These are phyloP conservation scores for Hirsutella rhossiliensis DNA, from an alignment of 2,329 filamentous ascomycete genomes.

Conservation along the genomic window DNA sequence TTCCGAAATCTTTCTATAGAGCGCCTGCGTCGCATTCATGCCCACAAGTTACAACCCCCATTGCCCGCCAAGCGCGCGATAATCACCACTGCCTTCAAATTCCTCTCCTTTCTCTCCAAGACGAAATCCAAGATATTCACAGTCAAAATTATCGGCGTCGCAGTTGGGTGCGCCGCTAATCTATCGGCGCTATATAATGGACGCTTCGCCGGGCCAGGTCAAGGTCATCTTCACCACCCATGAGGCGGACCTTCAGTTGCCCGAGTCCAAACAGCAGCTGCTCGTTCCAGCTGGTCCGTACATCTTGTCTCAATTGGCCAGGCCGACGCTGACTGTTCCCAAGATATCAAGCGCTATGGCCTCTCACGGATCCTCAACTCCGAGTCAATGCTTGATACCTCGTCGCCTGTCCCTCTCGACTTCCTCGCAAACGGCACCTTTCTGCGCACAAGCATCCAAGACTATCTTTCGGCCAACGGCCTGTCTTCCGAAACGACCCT, in stretches of 20 bases:
- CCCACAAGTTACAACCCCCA: too few species aligned
- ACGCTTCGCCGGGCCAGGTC: conserved; percentile 37
- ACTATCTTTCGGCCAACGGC: conserved; percentile 77
- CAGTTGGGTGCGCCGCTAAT: too few species aligned
- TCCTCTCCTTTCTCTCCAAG: too few species aligned
- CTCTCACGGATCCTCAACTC: conserved; percentile 61
- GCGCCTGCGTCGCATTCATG: too few species aligned
- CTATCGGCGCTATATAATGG: conserved; percentile 15
- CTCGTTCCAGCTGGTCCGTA: conserved; percentile 46
- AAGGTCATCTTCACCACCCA: conserved; percentile 58
- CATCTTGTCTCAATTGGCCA: background rate
- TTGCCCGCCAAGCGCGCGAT: too few species aligned
- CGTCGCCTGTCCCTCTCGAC: conserved; percentile 67
- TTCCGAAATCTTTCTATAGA: too few species aligned
- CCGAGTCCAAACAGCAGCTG: conserved; percentile 48
- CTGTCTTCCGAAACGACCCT: conserved; percentile 82
- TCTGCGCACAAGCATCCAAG: conserved; percentile 76
- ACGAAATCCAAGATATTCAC: too few species aligned
- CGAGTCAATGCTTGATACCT: conserved; percentile 56
- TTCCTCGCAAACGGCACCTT: conserved; percentile 94
- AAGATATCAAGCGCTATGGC: conserved; percentile 58
- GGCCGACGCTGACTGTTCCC: background rate
- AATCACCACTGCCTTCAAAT: too few species aligned
- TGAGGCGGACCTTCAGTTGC: conserved; percentile 48
- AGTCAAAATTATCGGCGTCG: too few species aligned